These are phyloP conservation scores for Aspergillus bombycis DNA, from an alignment of 2,329 filamentous ascomycete species.

Conservation along the genomic window DNA sequence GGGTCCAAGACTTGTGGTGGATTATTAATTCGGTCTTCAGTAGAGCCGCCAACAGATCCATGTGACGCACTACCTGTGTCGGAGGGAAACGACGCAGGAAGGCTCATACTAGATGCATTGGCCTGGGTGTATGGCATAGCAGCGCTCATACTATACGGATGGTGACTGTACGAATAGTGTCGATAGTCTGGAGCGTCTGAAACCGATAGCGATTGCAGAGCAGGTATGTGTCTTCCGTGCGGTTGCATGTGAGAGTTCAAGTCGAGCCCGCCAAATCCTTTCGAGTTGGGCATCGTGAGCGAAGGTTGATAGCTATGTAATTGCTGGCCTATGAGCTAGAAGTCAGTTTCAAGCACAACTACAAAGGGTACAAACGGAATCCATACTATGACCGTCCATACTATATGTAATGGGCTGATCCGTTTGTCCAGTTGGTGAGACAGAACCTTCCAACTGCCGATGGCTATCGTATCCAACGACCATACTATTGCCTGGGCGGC, in stretches of 20 bases:
- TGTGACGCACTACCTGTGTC: constrained; percentile 27
- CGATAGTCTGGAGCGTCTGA: constrained; percentile 41
- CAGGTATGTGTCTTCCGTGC: constrained; percentile 31
- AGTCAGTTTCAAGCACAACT: background rate
- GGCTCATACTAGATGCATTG: constrained; percentile 39
- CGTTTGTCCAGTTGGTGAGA: constrained; percentile 37
- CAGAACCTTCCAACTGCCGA: constrained; percentile 35
- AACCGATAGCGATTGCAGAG: constrained; percentile 36
- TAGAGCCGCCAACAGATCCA: constrained; percentile 18
- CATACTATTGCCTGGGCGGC: constrained; percentile 29
- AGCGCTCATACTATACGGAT: constrained; percentile 32
- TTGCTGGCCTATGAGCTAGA: constrained; percentile 30
- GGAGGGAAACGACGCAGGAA: constrained; percentile 38
- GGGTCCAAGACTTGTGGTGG: constrained; percentile 29
- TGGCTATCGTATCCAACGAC: constrained; percentile 33
- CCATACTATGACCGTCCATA: constrained; percentile 33
- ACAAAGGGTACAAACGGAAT: background rate
- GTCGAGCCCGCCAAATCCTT: constrained; percentile 29
- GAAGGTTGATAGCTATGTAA: constrained; percentile 32
- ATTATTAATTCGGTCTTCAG: constrained; percentile 30
- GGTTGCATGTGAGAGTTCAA: constrained; percentile 31
- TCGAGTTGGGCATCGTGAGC: constrained; percentile 31
- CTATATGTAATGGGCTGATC: constrained; percentile 31
- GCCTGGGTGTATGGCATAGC: constrained; percentile 36
- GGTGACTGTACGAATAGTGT: constrained; percentile 32